A percentile compares a stretch with the other conserved stretches of the same genome.
Conservation (phyloP, 2,329 filamentous ascomycete genomes). For the Xylariaceae sp. region DNA sequence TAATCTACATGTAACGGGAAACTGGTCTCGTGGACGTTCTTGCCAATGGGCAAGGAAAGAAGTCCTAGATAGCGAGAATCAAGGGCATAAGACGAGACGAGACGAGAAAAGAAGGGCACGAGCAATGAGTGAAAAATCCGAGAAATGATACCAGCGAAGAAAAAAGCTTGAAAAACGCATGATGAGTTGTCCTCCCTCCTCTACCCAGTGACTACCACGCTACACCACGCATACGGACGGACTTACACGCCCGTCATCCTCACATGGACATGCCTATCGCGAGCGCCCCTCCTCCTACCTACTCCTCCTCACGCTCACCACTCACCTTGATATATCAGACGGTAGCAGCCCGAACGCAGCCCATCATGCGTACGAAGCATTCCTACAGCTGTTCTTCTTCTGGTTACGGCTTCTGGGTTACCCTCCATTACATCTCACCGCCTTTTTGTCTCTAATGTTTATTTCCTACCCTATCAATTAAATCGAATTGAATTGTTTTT, state of each 20-base stretch:
- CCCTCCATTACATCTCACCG: slow-evolving; percentile 14
- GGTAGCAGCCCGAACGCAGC: slow-evolving; percentile 7
- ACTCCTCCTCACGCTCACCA: no score
- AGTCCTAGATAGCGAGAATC: no score
- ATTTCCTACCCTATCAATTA: neutral
- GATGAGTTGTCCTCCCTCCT: slow-evolving; percentile 26
- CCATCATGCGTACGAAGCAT: neutral
- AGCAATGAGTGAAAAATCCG: neutral
- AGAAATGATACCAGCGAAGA: neutral
- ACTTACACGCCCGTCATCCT: neutral
- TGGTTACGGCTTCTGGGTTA: slow-evolving; percentile 6
- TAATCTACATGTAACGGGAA: slow-evolving; percentile 2
- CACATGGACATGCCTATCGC: neutral
- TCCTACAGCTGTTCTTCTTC: slow-evolving; percentile 2
- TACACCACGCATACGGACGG: neutral
- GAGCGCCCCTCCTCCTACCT: neutral
- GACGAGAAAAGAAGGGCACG: neutral
- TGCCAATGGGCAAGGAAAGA: slow-evolving; percentile 12
- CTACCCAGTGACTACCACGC: slow-evolving; percentile 6
- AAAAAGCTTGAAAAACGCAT: slow-evolving; percentile 18
- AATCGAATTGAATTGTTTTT: neutral
- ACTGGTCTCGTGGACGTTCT: neutral
- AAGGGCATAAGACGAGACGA: no score
- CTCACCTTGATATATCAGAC: slow-evolving; percentile 12
- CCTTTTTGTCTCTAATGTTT: slow-evolving; percentile 6